Percentiles rank a stretch among this genome's conserved stretches.
These are phyloP conservation scores for Plantago coronopus DNA, from an alignment of 305 asterid species.

Conservation along the genomic window DNA sequence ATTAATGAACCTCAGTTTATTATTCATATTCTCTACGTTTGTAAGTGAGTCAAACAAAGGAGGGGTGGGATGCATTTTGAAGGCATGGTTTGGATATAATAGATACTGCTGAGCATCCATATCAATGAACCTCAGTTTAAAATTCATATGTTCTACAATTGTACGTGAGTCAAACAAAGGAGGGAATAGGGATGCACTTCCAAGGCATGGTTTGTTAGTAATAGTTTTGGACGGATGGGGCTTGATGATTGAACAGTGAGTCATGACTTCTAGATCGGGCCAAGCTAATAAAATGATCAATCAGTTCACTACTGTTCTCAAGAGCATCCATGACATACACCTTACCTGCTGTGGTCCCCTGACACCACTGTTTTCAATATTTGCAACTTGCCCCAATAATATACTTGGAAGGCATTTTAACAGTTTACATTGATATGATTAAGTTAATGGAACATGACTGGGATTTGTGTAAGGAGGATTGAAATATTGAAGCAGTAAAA, in stretches of 20 bases:
- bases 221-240: conserved; percentile 3
- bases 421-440: no score
- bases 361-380: neutral
- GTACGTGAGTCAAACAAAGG: no score
- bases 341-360: neutral
- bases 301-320: neutral
- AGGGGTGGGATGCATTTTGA: conserved; percentile 10
- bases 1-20: neutral
- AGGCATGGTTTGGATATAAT: conserved; percentile 14
- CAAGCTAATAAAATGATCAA: neutral
- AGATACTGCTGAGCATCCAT: no score
- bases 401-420: neutral
- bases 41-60: conserved; percentile 12
- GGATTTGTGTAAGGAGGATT: neutral
- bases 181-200: no score
- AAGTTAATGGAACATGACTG: neutral
- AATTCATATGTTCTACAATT: no score
- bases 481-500: conserved; percentile 8
- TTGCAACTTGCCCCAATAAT: neutral
- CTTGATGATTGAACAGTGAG: conserved; percentile 18
- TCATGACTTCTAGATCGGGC: conserved; percentile 3
- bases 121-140: no score
- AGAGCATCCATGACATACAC: neutral
- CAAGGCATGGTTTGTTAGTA: no score
- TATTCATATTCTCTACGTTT: neutral